Evolutionary conservation across 1,139 yeast genomes (phyloP), one percentile per base, ranked within the genome.

Genomic region (Meyerozyma elateridarum): DNA sequence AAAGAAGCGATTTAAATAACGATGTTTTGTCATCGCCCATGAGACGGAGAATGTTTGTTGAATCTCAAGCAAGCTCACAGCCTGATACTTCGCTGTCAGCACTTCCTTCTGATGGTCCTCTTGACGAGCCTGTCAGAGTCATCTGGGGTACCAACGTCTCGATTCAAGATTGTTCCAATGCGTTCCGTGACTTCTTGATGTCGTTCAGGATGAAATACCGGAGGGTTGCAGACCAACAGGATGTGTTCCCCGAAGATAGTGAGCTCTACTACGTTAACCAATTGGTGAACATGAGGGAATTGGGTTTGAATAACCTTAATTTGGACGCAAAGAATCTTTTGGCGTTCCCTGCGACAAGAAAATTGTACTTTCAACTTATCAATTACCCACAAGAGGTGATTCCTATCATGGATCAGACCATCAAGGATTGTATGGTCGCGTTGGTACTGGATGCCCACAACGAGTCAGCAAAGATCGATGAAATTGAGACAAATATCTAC

Each of bases 121-220:
- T 44, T 12, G 79, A 73, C 38, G 93, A 81, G 43, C 93, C 95
- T 1, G 76, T 80, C 20, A 75, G 95, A 51, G 95, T 91, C 36
- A 89, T 91, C 49, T 91, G 99, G 99, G 99, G 99, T 56, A 91
- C 99, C 2, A 89, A 91, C 52, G 96, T 91, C 19, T 83, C 94
- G 26, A 88, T 93, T 48, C 85, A 79, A 48, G 96, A 91, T 50
- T 81, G 91, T 48, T 75, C 85, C 33, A 80, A 77, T 44, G 70
- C 74, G 32, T 91, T 91, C 61, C 71, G 94, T 42, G 82, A 81
- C 42, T 93, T 91, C 46, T 62, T 91, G 48, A 79, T 84, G 77
- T 75, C 83, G 15, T 91, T 87, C 69, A 85, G 85, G 54, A 64
- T 73, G 59, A 85, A 81, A 49, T 80, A 85, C 58, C 73, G 97